A percentile compares a stretch with the other conserved stretches of the same genome.
These are phyloP conservation scores for Hanseniaspora sp. DNA, from an alignment of 1,139 yeast species.

Conservation along the genomic window DNA sequence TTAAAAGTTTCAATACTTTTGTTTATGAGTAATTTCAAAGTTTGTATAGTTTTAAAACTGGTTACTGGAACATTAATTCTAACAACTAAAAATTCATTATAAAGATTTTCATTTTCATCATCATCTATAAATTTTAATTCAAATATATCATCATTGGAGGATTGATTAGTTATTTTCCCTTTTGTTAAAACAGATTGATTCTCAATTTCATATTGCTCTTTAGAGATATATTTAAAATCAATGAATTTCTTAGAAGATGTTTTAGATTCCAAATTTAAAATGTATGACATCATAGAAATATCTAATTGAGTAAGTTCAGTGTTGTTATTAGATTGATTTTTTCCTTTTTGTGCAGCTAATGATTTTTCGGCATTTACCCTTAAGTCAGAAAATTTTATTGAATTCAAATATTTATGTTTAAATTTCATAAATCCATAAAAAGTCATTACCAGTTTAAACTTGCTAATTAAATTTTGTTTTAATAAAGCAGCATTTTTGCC, in stretches of 20 bases:
- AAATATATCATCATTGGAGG: constrained; percentile 14
- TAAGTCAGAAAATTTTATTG: constrained; percentile 12
- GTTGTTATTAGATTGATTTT: background rate
- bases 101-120: constrained; percentile 13
- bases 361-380: constrained; percentile 14
- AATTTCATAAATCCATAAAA: constrained; percentile 42
- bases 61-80: constrained; percentile 6
- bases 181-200: constrained; percentile 11
- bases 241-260: background rate
- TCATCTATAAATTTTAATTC: constrained; percentile 6
- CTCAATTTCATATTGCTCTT: constrained; percentile 16
- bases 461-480: background rate
- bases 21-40: constrained; percentile 9
- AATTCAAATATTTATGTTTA: constrained; percentile 13
- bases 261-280: background rate
- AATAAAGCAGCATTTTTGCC: background rate
- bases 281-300: background rate
- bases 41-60: constrained; percentile 1
- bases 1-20: background rate
- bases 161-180: constrained; percentile 9
- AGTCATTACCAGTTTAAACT: constrained; percentile 33
- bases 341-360: background rate
- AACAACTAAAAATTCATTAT: constrained; percentile 8
- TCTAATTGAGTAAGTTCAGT: background rate
- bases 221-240: constrained; percentile 15